These are phyloP conservation scores for Colletotrichum truncatum DNA, from an alignment of 2,329 filamentous ascomycete species.

Conservation along the genomic window DNA sequence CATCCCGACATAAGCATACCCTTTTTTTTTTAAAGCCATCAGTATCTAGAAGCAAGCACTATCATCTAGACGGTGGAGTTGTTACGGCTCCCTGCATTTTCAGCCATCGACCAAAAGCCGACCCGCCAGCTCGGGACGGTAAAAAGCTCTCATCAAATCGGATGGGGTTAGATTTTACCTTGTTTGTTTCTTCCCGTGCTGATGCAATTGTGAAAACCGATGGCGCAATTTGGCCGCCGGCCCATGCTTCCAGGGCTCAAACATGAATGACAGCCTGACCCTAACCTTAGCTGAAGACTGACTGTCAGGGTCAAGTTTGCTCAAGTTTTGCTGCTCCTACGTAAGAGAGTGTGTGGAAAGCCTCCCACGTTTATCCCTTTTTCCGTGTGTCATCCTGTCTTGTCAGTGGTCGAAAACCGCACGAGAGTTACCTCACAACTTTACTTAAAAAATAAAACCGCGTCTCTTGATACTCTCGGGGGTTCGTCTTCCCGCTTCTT, in stretches of 20 bases:
- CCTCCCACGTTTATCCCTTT: neutral
- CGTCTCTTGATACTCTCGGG: neutral
- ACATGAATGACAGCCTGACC: neutral
- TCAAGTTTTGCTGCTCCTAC: too few species aligned
- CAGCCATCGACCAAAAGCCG: neutral
- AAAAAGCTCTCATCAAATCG: neutral
- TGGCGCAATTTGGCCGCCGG: slow-evolving; percentile 6
- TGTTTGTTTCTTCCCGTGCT: neutral
- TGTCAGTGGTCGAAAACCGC: neutral
- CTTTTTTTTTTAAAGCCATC: too few species aligned
- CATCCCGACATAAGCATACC: too few species aligned
- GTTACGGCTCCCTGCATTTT: slow-evolving; percentile 8
- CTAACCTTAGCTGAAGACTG: neutral
- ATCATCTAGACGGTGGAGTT: neutral
- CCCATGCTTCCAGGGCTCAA: neutral
- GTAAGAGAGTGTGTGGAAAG: neutral
- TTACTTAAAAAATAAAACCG: neutral
- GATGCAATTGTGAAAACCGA: slow-evolving; percentile 24
- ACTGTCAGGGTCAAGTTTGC: too few species aligned
- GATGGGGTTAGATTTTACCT: neutral
- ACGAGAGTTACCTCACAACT: neutral
- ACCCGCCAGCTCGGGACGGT: neutral
- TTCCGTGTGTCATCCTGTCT: neutral
- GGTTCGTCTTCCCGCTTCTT: neutral
- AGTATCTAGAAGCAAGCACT: too few species aligned